Evolutionary conservation across 2,329 filamentous ascomycete genomes (phyloP).

Genomic region (Penicillium sp.): DNA sequence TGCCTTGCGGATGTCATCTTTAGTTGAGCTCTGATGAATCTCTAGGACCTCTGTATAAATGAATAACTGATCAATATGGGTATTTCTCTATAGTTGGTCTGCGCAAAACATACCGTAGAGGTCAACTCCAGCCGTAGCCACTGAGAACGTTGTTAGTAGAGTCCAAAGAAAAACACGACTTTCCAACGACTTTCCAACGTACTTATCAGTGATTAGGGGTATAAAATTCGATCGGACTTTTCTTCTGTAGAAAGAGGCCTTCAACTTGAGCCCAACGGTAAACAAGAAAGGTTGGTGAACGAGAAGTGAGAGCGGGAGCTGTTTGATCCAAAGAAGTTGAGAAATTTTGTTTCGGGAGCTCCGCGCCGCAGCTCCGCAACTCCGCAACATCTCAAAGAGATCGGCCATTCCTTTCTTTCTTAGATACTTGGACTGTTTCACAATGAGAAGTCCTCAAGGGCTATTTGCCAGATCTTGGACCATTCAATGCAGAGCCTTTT

Average conservation of each 20-base stretch:
- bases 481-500: constrained; percentile 34
- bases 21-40: constrained; percentile 67
- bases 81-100: neutral
- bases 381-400: constrained; percentile 10
- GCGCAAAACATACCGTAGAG: constrained; percentile 57
- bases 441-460: constrained; percentile 32
- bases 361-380: constrained; percentile 24
- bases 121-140: constrained; percentile 49
- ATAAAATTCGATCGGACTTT: neutral
- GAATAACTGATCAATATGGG: constrained; percentile 6
- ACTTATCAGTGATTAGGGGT: neutral
- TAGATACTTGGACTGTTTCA: neutral
- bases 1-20: constrained; percentile 87
- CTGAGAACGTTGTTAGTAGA: constrained; percentile 27
- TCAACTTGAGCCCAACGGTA: neutral
- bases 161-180: constrained; percentile 2
- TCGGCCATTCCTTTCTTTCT: neutral
- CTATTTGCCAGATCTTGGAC: constrained; percentile 36
- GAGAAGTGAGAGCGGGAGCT: constrained; percentile 3
- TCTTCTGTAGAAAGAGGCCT: neutral
- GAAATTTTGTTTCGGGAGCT: constrained; percentile 27
- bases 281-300: constrained; percentile 8
- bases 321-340: constrained; percentile 9
- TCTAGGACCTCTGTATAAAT: constrained; percentile 68
- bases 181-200: neutral